Conservation (phyloP, 768 basidiomycete genomes). For the Sporobolomyces pararoseus region DNA sequence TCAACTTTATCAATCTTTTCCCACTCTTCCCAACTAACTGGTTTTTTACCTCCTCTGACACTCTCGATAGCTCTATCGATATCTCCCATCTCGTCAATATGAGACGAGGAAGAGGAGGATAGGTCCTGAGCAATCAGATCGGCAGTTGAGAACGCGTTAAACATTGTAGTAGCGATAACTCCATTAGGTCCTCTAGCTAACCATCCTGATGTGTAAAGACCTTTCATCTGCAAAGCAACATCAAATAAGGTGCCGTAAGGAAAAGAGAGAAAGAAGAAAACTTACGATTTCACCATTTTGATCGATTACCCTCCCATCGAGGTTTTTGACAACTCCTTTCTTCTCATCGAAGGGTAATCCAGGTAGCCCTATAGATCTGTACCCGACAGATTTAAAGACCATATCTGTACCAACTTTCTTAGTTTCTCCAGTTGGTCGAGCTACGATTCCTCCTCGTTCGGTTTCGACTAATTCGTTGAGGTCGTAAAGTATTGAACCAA, state of each 20-base stretch:
- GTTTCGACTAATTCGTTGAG: conserved; percentile 32
- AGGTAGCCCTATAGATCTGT: conserved; percentile 52
- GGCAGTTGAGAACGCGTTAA: conserved; percentile 77
- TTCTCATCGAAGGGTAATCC: conserved; percentile 50
- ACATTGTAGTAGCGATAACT: conserved; percentile 88
- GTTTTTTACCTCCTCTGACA: conserved; percentile 49
- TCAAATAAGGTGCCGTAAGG: neutral
- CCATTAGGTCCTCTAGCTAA: conserved; percentile 84
- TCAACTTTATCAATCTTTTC: conserved; percentile 70
- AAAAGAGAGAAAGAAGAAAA: conserved; percentile 47
- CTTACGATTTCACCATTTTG: conserved; percentile 48
- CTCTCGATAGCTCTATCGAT: conserved; percentile 57
- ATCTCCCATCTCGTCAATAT: conserved; percentile 33
- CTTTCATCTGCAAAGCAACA: conserved; percentile 48
- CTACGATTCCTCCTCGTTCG: neutral
- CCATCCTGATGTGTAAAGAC: conserved; percentile 92
- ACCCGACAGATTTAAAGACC: conserved; percentile 83
- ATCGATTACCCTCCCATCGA: conserved; percentile 49
- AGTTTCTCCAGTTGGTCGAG: conserved; percentile 55
- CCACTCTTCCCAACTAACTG: conserved; percentile 73
- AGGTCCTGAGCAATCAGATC: conserved; percentile 66
- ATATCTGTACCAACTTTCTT: conserved; percentile 64
- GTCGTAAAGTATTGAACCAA: conserved; percentile 20
- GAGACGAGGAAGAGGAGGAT: conserved; percentile 33
- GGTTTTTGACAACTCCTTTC: conserved; percentile 54